phyloP scores from a whole-genome alignment of 2,329 filamentous ascomycete genomes.

The Fusarium heterosporum region DNA sequence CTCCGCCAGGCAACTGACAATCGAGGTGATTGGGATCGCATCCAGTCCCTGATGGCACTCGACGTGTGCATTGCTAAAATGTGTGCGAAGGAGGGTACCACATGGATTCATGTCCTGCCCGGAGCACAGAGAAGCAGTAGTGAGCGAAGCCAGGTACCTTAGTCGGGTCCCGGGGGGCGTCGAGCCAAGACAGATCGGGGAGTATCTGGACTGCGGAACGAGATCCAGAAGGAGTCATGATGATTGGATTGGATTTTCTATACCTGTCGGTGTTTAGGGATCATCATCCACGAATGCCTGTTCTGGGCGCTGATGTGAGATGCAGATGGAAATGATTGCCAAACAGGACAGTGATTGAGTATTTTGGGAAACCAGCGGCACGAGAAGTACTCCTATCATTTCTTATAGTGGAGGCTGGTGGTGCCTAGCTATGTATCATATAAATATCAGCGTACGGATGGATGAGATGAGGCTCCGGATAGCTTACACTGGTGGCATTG shows the following conservation, averaged over 20 bases:
- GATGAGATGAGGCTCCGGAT: not conserved
- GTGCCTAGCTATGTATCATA: not conserved
- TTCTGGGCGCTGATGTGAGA: slow-evolving; percentile 3
- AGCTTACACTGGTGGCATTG: slow-evolving; percentile 5
- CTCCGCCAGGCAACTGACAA: slow-evolving; percentile 12
- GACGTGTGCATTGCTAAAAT: slow-evolving; percentile 40
- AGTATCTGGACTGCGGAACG: slow-evolving; percentile 30
- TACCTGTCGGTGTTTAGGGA: not conserved
- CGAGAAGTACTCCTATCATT: not conserved
- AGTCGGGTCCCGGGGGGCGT: slow-evolving; percentile 7
- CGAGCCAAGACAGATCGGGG: not conserved
- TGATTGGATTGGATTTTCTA: not conserved
- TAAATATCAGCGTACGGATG: not conserved
- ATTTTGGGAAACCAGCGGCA: not conserved
- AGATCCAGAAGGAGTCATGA: slow-evolving; percentile 10
- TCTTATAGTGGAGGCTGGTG: not conserved
- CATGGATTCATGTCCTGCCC: slow-evolving; percentile 27
- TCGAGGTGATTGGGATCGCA: slow-evolving; percentile 24
- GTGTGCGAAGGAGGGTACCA: slow-evolving; percentile 29
- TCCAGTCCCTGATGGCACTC: slow-evolving; percentile 38
- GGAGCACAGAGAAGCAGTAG: not conserved
- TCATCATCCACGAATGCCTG: slow-evolving; percentile 2
- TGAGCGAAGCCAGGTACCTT: not conserved
- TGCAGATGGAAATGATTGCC: not conserved
- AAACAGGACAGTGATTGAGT: not conserved